Percentiles rank a stretch among this genome's conserved stretches.
Conservation (phyloP, 2,329 filamentous ascomycete species). For the Fusarium aywerte region DNA sequence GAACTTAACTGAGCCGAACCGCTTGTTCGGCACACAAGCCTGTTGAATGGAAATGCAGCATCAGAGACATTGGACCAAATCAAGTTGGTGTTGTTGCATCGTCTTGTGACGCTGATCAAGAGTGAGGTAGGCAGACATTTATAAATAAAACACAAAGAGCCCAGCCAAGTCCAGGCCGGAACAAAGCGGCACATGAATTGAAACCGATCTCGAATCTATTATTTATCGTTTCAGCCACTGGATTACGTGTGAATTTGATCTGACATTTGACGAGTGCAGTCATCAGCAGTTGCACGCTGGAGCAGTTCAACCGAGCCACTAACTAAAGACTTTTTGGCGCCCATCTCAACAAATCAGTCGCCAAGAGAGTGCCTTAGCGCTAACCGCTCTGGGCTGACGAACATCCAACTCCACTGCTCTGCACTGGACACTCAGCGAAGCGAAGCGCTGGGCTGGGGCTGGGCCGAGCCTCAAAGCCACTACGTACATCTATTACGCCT, state of each 20-base stretch:
- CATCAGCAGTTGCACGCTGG: not conserved
- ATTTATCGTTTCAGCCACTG: constrained; percentile 15
- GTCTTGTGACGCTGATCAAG: constrained; percentile 33
- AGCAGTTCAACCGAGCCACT: not conserved
- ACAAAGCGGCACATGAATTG: constrained; percentile 11
- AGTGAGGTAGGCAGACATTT: not conserved
- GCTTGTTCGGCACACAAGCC: constrained; percentile 21
- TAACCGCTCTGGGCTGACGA: constrained; percentile 1
- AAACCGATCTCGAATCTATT: not conserved
- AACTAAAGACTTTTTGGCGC: not conserved
- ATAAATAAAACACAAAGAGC: constrained; percentile 29
- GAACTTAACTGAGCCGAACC: not conserved
- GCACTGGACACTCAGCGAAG: too few relatives aligned
- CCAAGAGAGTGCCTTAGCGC: not conserved
- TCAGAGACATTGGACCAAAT: constrained; percentile 23
- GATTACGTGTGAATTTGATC: constrained; percentile 27
- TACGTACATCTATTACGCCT: too few relatives aligned
- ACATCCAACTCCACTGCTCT: not conserved
- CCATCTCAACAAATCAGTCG: constrained; percentile 5
- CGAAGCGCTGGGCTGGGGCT: too few relatives aligned
- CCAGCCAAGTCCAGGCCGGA: not conserved
- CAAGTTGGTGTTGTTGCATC: not conserved
- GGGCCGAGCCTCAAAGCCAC: constrained; percentile 7
- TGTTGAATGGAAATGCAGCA: constrained; percentile 30
- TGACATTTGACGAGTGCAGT: not conserved